A percentile compares a stretch with the other conserved stretches of the same genome.
Evolutionary conservation across 768 basidiomycete genomes (phyloP).

Genomic region (Tricholoma terreum): DNA sequence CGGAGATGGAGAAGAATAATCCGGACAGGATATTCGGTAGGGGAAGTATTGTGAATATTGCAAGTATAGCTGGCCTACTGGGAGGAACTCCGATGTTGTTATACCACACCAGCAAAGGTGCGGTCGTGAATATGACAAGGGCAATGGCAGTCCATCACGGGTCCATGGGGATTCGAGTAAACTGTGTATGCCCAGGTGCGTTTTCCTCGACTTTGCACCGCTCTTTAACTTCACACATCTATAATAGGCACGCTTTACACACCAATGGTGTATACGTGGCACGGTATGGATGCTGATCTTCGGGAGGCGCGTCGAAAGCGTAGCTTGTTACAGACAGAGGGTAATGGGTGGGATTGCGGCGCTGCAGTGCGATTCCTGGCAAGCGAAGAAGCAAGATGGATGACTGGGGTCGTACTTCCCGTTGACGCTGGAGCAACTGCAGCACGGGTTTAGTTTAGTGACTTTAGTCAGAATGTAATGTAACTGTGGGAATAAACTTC

Average conservation of each 20-base stretch:
- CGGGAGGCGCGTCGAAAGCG: conserved; percentile 34
- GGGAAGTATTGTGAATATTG: conserved; percentile 41
- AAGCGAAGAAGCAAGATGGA: conserved; percentile 42
- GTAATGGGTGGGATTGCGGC: conserved; percentile 43
- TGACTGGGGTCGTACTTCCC: conserved; percentile 37
- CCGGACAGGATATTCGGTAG: conserved; percentile 27
- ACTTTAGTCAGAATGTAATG: too few species aligned
- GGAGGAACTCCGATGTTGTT: conserved; percentile 39
- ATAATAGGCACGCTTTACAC: conserved; percentile 38
- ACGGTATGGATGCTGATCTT: conserved; percentile 32
- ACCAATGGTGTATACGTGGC: conserved; percentile 36
- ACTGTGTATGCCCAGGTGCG: conserved; percentile 41
- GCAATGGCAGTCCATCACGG: conserved; percentile 45
- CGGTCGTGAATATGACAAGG: conserved; percentile 41
- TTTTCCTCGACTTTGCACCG: background rate
- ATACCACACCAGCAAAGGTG: conserved; percentile 43
- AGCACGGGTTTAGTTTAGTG: conserved; percentile 7
- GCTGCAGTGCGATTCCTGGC: conserved; percentile 38
- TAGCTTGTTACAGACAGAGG: conserved; percentile 39
- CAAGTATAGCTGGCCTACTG: conserved; percentile 34
- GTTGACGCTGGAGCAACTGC: conserved; percentile 42
- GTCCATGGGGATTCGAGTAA: conserved; percentile 36
- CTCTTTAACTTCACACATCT: background rate
- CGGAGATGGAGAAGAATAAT: conserved; percentile 39
- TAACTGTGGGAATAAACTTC: background rate